A percentile compares a stretch with the other conserved stretches of the same genome.
These are phyloP conservation scores for Gossypium laxum DNA, from an alignment of 441 rosid species.

Conservation along the genomic window DNA sequence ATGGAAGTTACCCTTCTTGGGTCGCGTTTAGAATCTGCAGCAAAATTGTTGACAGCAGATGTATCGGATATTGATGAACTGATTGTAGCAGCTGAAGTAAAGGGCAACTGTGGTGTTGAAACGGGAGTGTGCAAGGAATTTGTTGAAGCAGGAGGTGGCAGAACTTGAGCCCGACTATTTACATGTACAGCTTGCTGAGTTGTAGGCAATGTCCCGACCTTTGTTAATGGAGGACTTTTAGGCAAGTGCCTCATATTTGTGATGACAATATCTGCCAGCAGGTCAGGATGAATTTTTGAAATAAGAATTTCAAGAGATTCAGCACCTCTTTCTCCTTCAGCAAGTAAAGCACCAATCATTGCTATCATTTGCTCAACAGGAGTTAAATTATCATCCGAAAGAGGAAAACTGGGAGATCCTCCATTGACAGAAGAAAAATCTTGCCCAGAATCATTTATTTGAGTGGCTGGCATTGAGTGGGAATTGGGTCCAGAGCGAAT, in stretches of 20 bases:
- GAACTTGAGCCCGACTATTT: slow-evolving; percentile 40
- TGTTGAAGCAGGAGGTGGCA: slow-evolving; percentile 29
- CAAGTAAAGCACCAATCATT: slow-evolving; percentile 98
- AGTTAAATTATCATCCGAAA: slow-evolving; percentile 56
- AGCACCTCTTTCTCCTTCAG: slow-evolving; percentile 99
- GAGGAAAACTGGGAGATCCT: slow-evolving; percentile 32
- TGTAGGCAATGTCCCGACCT: slow-evolving; percentile 33
- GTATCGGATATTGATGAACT: slow-evolving; percentile 39
- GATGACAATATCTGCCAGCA: slow-evolving; percentile 95
- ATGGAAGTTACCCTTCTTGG: slow-evolving; percentile 72
- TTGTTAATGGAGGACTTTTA: slow-evolving; percentile 49
- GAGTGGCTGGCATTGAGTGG: slow-evolving; percentile 30
- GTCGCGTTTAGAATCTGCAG: slow-evolving; percentile 78
- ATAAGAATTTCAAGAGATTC: slow-evolving; percentile 91
- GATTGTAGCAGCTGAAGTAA: slow-evolving; percentile 30
- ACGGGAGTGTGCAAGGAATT: slow-evolving; percentile 24
- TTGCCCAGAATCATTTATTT: slow-evolving; percentile 41
- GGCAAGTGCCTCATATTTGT: slow-evolving; percentile 96
- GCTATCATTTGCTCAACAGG: slow-evolving; percentile 98
- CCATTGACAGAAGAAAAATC: slow-evolving; percentile 56
- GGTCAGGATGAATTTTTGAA: slow-evolving; percentile 60
- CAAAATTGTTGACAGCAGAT: slow-evolving; percentile 28
- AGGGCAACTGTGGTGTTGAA: slow-evolving; percentile 32
- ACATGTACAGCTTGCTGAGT: slow-evolving; percentile 33
- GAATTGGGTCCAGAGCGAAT: slow-evolving; percentile 37